Evolutionary conservation across 257 asterid genomes (phyloP), one percentile per base, ranked within the genome.

Genomic region (Osmanthus fragrans): DNA sequence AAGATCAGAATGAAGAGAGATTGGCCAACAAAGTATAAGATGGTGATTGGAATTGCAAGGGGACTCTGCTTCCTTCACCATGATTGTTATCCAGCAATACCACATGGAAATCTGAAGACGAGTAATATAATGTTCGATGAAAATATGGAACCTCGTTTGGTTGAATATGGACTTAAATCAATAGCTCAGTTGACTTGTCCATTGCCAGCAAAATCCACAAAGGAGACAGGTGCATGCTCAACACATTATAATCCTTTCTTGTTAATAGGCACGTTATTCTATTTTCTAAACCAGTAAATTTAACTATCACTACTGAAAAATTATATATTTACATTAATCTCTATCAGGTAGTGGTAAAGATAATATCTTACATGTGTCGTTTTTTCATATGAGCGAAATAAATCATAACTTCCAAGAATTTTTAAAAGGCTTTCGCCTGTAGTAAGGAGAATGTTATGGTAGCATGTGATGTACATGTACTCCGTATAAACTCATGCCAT

Each of bases 11-110:
- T 71, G 77, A 84, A 78, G 84, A 79, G 77, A 70, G 94, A 89
- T 65, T 96, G 98, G 97, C 92, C 84, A 67, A 79, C 73, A 9
- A 96, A 96, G 87, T 81, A 87, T 73, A 90, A 77, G 71, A 83
- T 89, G 58, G 84, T 96, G 10, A 36, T 56, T 33, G 97, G 93
- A 60, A 83, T 93, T 76, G 98, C 95, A 1, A 87, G 79, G 76
- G 99, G 91, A 19, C 90, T 96, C 27, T 81, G 83, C 73, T 96
- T 86, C 82, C 97, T 96, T 58, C 99, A 95, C 80, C 97, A 89
- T 54, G 95, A 87, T 42, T 92, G 95, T 75, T 80, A 64, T 83
- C 99, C 97, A 1, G 89, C 97, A 19, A 92, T 96, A 42, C 88
- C 97, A 25, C 96, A 96, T 70, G 99, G 98, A 39, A 86, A 92